These are phyloP conservation scores for Leccinellum rugosiceps DNA, from an alignment of 768 basidiomycete species.

Conservation along the genomic window DNA sequence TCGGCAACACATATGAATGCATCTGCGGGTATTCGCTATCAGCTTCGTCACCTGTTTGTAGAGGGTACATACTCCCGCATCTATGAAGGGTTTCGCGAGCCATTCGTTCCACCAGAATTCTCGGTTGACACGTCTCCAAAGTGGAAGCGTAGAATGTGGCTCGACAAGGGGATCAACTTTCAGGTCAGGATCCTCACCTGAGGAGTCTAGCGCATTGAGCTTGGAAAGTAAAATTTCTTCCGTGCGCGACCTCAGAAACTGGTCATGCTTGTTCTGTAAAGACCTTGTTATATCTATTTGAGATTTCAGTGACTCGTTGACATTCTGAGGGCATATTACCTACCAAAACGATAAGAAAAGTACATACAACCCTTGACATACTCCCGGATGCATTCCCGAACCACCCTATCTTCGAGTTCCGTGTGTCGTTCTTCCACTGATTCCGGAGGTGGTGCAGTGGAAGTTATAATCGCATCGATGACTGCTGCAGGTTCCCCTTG, in stretches of 20 bases:
- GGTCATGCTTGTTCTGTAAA: constrained; percentile 75
- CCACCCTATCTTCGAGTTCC: constrained; percentile 80
- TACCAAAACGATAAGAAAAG: constrained; percentile 85
- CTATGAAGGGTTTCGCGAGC: constrained; percentile 79
- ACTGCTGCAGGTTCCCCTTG: constrained; percentile 51
- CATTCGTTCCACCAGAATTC: constrained; percentile 98
- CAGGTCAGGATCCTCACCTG: constrained; percentile 25
- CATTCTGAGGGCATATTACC: constrained; percentile 10
- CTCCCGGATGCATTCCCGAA: constrained; percentile 73
- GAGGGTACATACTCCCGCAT: constrained; percentile 66
- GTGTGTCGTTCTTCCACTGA: constrained; percentile 64
- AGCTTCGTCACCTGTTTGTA: not conserved
- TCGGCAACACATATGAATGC: constrained; percentile 82
- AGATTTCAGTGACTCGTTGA: not conserved
- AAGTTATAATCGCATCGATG: constrained; percentile 54
- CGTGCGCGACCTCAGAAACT: constrained; percentile 51
- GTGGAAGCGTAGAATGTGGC: constrained; percentile 72
- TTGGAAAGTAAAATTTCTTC: constrained; percentile 59
- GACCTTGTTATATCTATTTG: constrained; percentile 75
- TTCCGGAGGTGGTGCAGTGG: constrained; percentile 58
- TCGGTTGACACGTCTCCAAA: constrained; percentile 88
- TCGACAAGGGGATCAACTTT: constrained; percentile 60
- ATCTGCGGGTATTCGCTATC: constrained; percentile 40
- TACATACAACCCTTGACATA: constrained; percentile 87
- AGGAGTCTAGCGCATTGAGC: constrained; percentile 47